These are phyloP conservation scores for Cryptosporidium felis DNA, from an alignment of 169 alveolate genomes.

Conservation along the genomic window DNA sequence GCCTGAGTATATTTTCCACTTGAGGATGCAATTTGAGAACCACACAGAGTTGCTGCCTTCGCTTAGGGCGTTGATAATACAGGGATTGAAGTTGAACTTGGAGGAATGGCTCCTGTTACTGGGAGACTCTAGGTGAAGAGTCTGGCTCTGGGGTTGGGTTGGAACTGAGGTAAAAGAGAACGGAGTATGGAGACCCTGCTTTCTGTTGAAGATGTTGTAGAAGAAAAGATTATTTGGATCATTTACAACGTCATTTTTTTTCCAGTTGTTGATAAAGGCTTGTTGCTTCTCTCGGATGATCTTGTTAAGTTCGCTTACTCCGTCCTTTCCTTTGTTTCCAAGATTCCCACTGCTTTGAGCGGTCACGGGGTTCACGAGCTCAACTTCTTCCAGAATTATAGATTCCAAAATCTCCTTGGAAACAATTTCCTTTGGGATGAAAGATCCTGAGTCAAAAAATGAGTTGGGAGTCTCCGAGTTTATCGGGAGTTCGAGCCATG, in stretches of 20 bases:
- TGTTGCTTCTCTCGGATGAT: slow-evolving; percentile 38
- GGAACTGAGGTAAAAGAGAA: background rate
- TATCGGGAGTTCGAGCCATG: slow-evolving; percentile 48
- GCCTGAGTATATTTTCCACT: slow-evolving; percentile 35
- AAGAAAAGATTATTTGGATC: slow-evolving; percentile 31
- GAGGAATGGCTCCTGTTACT: too few species aligned
- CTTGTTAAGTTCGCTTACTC: background rate
- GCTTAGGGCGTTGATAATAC: background rate
- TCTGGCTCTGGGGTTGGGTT: background rate
- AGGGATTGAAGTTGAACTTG: slow-evolving; percentile 36
- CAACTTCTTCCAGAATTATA: slow-evolving; percentile 31
- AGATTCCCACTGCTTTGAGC: background rate
- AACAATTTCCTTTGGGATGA: slow-evolving; percentile 55
- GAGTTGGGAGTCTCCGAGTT: slow-evolving; percentile 38
- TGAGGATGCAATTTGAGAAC: slow-evolving; percentile 24
- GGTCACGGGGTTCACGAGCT: background rate
- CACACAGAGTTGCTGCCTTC: slow-evolving; percentile 17
- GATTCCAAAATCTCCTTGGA: slow-evolving; percentile 58
- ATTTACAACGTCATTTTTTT: slow-evolving; percentile 15
- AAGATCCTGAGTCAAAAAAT: slow-evolving; percentile 31
- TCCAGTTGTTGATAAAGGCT: slow-evolving; percentile 9
- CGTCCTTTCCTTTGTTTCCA: background rate
- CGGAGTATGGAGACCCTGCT: background rate
- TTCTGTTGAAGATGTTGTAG: background rate
- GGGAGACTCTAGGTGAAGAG: background rate